Conservation (phyloP, 164 flowering plant species). For the Magnolia changhungtana region DNA sequence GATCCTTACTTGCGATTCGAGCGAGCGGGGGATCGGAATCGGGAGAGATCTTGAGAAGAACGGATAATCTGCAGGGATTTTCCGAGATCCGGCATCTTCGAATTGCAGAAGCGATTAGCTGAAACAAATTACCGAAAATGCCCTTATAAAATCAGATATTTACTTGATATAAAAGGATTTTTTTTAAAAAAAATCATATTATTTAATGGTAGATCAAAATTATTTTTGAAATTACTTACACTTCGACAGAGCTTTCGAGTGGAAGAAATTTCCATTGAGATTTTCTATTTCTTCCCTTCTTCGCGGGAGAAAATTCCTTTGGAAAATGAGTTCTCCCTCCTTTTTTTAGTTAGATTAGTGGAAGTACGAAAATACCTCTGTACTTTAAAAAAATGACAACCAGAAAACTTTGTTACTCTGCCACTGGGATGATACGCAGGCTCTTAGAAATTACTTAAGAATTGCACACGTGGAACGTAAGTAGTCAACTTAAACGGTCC, state of each 20-base stretch:
- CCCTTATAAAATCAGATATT: background rate
- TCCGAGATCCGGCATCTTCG: conserved; percentile 62
- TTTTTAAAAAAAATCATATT: background rate
- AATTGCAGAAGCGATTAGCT: conserved; percentile 59
- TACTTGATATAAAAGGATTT: background rate
- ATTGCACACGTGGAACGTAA: no score
- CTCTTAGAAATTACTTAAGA: no score
- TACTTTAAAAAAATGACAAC: no score
- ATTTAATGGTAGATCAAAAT: background rate
- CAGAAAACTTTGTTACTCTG: no score
- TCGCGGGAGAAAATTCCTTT: background rate
- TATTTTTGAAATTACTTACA: conserved; percentile 22
- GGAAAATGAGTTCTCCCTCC: background rate
- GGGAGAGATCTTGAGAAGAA: conserved; percentile 32
- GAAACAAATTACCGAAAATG: conserved; percentile 1
- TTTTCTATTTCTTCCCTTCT: background rate
- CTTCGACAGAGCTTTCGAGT: conserved; percentile 30
- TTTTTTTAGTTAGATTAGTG: no score
- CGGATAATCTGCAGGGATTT: conserved; percentile 55
- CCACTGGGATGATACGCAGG: no score
- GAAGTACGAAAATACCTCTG: no score
- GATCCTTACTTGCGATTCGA: conserved; percentile 42
- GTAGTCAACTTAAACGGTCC: no score
- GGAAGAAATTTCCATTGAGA: conserved; percentile 31
- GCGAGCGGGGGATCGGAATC: conserved; percentile 26